Evolutionary conservation across 805 yeast genomes (phyloP).

Genomic region (Candida piceae): DNA sequence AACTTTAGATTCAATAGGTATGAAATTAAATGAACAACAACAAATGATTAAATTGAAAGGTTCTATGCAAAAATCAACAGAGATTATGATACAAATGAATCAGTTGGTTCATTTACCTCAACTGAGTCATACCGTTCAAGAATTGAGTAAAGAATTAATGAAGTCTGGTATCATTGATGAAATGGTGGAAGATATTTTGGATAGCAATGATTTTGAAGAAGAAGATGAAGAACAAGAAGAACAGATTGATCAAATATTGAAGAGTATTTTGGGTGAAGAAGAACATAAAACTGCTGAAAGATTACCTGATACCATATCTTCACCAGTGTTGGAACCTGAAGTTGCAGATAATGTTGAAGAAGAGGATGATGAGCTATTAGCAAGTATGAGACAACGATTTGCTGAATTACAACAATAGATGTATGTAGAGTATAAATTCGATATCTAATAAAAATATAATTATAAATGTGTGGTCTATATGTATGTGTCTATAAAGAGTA

Average conservation of each 20-base stretch:
- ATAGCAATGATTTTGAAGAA: constrained; percentile 57
- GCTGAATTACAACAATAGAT: constrained; percentile 67
- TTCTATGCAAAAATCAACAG: constrained; percentile 71
- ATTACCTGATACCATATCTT: constrained; percentile 13
- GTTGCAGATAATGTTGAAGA: constrained; percentile 36
- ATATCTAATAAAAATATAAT: too few species aligned
- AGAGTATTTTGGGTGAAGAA: constrained; percentile 37
- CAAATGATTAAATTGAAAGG: constrained; percentile 78
- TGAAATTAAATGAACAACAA: constrained; percentile 91
- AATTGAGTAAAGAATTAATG: constrained; percentile 79
- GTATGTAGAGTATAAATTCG: too few species aligned
- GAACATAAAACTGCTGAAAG: constrained; percentile 25
- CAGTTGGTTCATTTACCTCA: constrained; percentile 74
- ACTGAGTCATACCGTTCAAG: constrained; percentile 76
- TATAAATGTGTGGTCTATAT: too few species aligned
- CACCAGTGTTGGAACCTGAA: constrained; percentile 19
- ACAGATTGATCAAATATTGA: constrained; percentile 57
- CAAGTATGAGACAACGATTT: constrained; percentile 85
- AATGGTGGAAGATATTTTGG: constrained; percentile 90
- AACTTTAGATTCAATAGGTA: constrained; percentile 74
- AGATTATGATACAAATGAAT: constrained; percentile 85
- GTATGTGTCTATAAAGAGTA: too few species aligned
- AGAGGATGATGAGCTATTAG: constrained; percentile 70
- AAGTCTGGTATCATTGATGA: constrained; percentile 85
- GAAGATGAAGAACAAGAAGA: constrained; percentile 58